Percentiles rank a stretch among this genome's conserved stretches.
phyloP scores from a whole-genome alignment of 2,329 filamentous ascomycete genomes.

The Colletotrichum tamarilloi region DNA sequence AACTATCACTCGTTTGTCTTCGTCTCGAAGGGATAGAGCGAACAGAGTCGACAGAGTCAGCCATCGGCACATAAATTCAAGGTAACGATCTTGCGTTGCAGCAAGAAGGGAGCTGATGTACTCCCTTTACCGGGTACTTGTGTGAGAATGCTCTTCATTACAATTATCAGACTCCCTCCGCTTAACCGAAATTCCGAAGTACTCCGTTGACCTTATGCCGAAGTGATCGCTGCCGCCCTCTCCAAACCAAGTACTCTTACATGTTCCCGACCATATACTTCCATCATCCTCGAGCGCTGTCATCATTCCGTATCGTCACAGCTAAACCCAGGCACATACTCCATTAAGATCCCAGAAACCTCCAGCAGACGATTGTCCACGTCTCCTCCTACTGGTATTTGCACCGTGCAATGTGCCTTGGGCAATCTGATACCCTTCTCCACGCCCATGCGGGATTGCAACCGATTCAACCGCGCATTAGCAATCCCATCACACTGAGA shows the following conservation, averaged over 20 bases:
- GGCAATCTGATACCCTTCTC: constrained; percentile 8
- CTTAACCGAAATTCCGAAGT: too few relatives aligned
- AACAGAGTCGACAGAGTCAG: neutral
- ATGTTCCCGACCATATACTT: too few relatives aligned
- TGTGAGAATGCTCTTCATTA: too few relatives aligned
- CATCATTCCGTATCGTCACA: constrained; percentile 3
- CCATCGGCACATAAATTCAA: neutral
- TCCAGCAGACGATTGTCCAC: constrained; percentile 4
- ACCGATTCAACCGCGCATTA: neutral
- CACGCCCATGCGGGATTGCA: neutral
- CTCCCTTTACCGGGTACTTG: too few relatives aligned
- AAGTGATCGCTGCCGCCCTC: too few relatives aligned
- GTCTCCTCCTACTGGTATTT: neutral
- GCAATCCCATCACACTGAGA: constrained; percentile 8
- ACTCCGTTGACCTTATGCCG: too few relatives aligned
- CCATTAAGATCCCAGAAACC: constrained; percentile 12
- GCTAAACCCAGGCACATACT: constrained; percentile 14
- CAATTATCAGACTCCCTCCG: too few relatives aligned
- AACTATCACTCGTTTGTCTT: too few relatives aligned
- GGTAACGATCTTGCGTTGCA: too few relatives aligned
- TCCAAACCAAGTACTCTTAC: too few relatives aligned
- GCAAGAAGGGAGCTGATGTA: too few relatives aligned
- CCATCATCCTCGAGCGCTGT: neutral
- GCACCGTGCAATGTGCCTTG: constrained; percentile 5
- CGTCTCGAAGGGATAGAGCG: too few relatives aligned